These are phyloP conservation scores for Yarrowia alimentaria DNA, from an alignment of 805 yeast genomes.

Conservation along the genomic window DNA sequence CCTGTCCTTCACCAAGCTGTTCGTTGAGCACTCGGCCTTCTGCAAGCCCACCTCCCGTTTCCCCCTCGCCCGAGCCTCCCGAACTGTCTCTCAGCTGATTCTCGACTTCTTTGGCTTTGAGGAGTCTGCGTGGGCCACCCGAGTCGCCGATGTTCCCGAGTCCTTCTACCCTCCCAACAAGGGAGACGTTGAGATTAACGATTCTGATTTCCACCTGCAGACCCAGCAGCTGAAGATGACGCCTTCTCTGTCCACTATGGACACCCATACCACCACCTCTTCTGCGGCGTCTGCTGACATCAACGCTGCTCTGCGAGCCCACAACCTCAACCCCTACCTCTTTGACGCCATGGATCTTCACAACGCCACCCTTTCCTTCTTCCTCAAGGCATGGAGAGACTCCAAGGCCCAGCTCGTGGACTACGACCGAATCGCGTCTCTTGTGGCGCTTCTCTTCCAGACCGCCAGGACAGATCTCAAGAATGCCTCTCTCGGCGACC, in stretches of 20 bases:
- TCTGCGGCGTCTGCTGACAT: constrained; percentile 10
- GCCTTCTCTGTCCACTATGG: constrained; percentile 20
- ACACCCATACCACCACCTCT: constrained; percentile 22
- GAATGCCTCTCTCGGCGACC: constrained; percentile 44
- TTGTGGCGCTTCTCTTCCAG: constrained; percentile 44
- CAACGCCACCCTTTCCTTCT: constrained; percentile 27
- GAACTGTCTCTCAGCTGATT: constrained; percentile 31
- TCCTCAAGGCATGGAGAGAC: constrained; percentile 35
- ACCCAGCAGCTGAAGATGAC: constrained; percentile 14
- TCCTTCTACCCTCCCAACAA: constrained; percentile 27
- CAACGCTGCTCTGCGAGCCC: constrained; percentile 4
- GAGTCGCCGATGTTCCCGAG: constrained; percentile 4
- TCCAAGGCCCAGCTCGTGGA: constrained; percentile 51
- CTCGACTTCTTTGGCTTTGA: constrained; percentile 20
- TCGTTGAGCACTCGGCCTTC: constrained; percentile 34
- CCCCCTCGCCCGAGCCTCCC: constrained; percentile 34
- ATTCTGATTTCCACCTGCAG: constrained; percentile 23
- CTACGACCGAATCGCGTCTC: constrained; percentile 49
- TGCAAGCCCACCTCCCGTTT: constrained; percentile 31
- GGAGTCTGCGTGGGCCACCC: constrained; percentile 21
- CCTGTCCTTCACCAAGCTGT: constrained; percentile 32
- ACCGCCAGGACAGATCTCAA: constrained; percentile 32
- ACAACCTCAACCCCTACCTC: constrained; percentile 25
- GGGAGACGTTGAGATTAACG: constrained; percentile 26
- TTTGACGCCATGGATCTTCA: constrained; percentile 16